Percentiles rank a stretch among this genome's conserved stretches.
phyloP scores from a whole-genome alignment of 1,284 basidiomycete genomes.

The Cryptococcus deneoformans region DNA sequence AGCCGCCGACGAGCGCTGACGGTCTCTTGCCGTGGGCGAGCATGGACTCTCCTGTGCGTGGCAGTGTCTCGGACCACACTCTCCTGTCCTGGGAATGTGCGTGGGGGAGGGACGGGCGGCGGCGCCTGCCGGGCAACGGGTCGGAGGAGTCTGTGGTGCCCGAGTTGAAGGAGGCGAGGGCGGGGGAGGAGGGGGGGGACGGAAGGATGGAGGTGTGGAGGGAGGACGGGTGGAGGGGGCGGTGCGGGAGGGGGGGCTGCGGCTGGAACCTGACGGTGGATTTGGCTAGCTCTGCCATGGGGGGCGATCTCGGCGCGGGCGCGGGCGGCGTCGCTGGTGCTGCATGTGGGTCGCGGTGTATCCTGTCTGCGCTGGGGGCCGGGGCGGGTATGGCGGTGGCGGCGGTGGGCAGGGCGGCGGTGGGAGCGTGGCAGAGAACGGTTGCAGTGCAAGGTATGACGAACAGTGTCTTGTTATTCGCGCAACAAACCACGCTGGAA shows the following conservation, averaged over 20 bases:
- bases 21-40: slow-evolving; percentile 22
- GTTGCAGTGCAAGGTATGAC: slow-evolving; percentile 1
- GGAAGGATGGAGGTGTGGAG: slow-evolving; percentile 12
- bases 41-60: slow-evolving; percentile 9
- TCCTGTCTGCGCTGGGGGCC: too few relatives aligned
- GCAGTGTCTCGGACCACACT: slow-evolving; percentile 20
- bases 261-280: neutral
- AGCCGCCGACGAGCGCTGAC: slow-evolving; percentile 39
- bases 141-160: neutral
- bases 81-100: slow-evolving; percentile 21
- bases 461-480: neutral
- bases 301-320: slow-evolving; percentile 7
- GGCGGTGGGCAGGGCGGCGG: neutral
- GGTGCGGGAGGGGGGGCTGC: slow-evolving; percentile 4
- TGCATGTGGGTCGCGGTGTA: too few relatives aligned
- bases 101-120: neutral
- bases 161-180: neutral
- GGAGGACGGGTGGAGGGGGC: slow-evolving; percentile 10
- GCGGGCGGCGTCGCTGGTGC: too few relatives aligned
- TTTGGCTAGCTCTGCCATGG: slow-evolving; percentile 4
- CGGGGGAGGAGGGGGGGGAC: slow-evolving; percentile 2
- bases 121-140: neutral
- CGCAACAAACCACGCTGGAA: too few relatives aligned
- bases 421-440: neutral
- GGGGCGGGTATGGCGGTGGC: neutral